These are phyloP conservation scores for Puya raimondii DNA, from an alignment of 176 grass and related monocot species.

Conservation along the genomic window DNA sequence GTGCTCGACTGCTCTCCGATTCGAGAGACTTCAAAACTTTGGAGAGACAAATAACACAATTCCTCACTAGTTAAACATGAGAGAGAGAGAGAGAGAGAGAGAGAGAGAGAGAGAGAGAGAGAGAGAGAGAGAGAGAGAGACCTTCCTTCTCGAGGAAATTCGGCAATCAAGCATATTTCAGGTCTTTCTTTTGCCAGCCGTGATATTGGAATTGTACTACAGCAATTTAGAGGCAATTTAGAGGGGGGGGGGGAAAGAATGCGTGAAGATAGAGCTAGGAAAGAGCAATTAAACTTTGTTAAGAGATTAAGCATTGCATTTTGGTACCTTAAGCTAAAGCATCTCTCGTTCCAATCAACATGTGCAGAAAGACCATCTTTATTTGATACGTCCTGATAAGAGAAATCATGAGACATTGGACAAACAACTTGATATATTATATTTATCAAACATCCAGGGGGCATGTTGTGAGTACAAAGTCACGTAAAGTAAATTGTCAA, in stretches of 20 bases:
- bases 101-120: background rate
- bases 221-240: background rate
- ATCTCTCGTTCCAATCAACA: constrained; percentile 19
- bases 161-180: constrained; percentile 11
- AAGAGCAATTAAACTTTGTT: no score
- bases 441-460: background rate
- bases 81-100: background rate
- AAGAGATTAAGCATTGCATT: background rate
- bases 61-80: background rate
- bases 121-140: constrained; percentile 17
- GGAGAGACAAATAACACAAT: no score
- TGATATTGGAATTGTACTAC: constrained; percentile 1
- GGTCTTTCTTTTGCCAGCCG: constrained; percentile 10
- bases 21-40: no score
- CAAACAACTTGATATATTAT: background rate
- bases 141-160: constrained; percentile 23
- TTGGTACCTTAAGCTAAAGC: constrained; percentile 10
- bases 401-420: background rate
- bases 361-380: constrained; percentile 25
- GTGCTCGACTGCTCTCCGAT: no score
- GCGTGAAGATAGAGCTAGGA: no score
- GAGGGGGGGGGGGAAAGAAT: no score
- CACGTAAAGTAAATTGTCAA: background rate
- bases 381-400: constrained; percentile 19
- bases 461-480: no score